Conservation (phyloP, 176 grass and related monocot species). For the Phoenix dactylifera region DNA sequence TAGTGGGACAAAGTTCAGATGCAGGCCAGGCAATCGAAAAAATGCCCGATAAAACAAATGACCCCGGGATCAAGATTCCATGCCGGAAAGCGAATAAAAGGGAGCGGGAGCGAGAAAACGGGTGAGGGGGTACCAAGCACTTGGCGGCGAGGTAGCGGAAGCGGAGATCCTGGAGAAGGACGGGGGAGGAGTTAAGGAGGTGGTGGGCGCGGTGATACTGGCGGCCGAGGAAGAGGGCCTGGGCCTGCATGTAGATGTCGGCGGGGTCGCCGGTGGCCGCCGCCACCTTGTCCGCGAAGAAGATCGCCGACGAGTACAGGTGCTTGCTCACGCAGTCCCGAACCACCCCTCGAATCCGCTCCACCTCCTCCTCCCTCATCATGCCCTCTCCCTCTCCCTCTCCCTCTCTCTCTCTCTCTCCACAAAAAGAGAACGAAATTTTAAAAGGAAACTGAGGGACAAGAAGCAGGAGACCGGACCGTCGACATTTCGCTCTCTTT, state of each 20-base stretch:
- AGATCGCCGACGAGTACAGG: constrained; percentile 74
- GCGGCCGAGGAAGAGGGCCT: constrained; percentile 74
- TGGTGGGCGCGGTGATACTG: constrained; percentile 80
- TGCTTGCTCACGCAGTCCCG: constrained; percentile 93
- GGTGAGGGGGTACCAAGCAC: constrained; percentile 58
- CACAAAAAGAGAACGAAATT: too few species aligned
- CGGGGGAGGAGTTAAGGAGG: constrained; percentile 66
- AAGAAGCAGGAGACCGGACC: too few species aligned
- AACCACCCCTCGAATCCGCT: constrained; percentile 75
- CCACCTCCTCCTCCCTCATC: constrained; percentile 81
- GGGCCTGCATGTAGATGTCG: constrained; percentile 90
- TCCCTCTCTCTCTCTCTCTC: too few species aligned
- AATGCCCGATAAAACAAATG: constrained; percentile 1
- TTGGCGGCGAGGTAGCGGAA: constrained; percentile 95
- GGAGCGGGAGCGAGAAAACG: background rate
- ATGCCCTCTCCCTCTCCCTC: background rate
- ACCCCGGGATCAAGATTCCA: background rate
- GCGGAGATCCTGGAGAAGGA: constrained; percentile 68
- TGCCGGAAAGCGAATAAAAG: constrained; percentile 1
- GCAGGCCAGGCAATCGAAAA: background rate
- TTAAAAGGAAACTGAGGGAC: too few species aligned
- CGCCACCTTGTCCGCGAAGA: constrained; percentile 88
- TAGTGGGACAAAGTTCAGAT: too few species aligned
- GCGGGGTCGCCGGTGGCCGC: constrained; percentile 54
- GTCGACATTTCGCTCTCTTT: too few species aligned